Percentiles rank a stretch among this genome's conserved stretches.
Conservation (phyloP, 2,329 filamentous ascomycete species). For the Beauveria scarabaeidicola region DNA sequence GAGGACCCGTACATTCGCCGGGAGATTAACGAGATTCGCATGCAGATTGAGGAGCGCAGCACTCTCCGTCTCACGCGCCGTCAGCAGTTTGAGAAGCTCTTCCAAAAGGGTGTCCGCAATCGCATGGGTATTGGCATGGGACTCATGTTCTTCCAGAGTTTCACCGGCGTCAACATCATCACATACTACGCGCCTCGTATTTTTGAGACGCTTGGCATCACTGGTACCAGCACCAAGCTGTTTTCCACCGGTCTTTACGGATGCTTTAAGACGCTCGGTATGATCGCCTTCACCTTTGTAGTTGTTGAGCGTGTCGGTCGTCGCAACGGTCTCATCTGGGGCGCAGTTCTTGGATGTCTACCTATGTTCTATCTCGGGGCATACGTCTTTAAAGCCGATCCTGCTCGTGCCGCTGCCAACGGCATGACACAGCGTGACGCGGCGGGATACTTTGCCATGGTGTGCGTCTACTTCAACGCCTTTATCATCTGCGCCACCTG, state of each 20-base stretch:
- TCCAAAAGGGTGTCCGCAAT: constrained; percentile 14
- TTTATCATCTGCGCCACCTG: constrained; percentile 31
- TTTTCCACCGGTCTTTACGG: constrained; percentile 35
- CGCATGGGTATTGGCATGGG: constrained; percentile 41
- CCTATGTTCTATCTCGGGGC: constrained; percentile 33
- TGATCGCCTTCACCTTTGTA: constrained; percentile 32
- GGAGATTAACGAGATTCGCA: constrained; percentile 44
- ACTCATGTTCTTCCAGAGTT: constrained; percentile 33
- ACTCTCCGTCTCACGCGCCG: constrained; percentile 20
- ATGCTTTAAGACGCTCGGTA: constrained; percentile 28
- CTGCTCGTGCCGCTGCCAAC: constrained; percentile 30
- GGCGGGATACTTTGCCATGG: constrained; percentile 37
- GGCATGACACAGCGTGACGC: constrained; percentile 35
- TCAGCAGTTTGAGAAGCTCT: constrained; percentile 18
- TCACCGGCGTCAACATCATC: constrained; percentile 47
- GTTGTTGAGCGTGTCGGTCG: constrained; percentile 40
- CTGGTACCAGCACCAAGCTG: constrained; percentile 24
- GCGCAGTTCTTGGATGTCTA: constrained; percentile 30
- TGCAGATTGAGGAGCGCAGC: constrained; percentile 43
- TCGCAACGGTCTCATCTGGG: constrained; percentile 38
- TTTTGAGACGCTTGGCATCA: constrained; percentile 29
- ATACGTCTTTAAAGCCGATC: constrained; percentile 20
- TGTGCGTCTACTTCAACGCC: constrained; percentile 29
- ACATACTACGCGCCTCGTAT: constrained; percentile 43
- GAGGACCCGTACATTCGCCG: constrained; percentile 24